Evolutionary conservation across 2,329 filamentous ascomycete species (phyloP).

Genomic region (Didymella arachidicola): DNA sequence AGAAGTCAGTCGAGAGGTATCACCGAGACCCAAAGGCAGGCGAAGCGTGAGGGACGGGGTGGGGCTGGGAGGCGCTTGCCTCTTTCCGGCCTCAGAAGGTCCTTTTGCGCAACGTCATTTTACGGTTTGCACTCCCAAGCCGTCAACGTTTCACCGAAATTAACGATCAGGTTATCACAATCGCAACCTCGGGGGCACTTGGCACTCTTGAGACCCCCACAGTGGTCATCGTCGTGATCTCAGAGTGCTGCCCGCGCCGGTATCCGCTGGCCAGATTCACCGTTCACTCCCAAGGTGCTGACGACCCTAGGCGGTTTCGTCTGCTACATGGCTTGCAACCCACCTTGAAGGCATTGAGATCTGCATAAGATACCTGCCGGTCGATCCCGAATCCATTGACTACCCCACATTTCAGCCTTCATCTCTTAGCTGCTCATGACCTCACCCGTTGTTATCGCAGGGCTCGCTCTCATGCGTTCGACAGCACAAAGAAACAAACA

Average conservation of each 20-base stretch:
- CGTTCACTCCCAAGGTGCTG: neutral
- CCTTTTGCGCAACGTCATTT: constrained; percentile 7
- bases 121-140: constrained; percentile 9
- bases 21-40: neutral
- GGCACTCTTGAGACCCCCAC: neutral
- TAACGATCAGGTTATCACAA: neutral
- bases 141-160: constrained; percentile 13
- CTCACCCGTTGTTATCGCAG: constrained; percentile 3
- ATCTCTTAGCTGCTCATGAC: constrained; percentile 16
- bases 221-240: neutral
- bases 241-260: neutral
- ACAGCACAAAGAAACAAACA: constrained; percentile 1
- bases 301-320: too few species aligned
- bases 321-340: neutral
- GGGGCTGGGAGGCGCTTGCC: neutral
- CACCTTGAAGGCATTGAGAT: neutral
- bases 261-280: neutral
- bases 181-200: neutral
- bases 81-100: neutral
- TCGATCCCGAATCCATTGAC: constrained; percentile 18
- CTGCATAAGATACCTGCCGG: constrained; percentile 8
- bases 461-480: constrained; percentile 7
- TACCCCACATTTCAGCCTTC: constrained; percentile 26
- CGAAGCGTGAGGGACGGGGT: neutral
- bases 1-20: neutral